These are phyloP conservation scores for Echria macrotheca DNA, from an alignment of 495 filamentous ascomycete species.

Conservation along the genomic window DNA sequence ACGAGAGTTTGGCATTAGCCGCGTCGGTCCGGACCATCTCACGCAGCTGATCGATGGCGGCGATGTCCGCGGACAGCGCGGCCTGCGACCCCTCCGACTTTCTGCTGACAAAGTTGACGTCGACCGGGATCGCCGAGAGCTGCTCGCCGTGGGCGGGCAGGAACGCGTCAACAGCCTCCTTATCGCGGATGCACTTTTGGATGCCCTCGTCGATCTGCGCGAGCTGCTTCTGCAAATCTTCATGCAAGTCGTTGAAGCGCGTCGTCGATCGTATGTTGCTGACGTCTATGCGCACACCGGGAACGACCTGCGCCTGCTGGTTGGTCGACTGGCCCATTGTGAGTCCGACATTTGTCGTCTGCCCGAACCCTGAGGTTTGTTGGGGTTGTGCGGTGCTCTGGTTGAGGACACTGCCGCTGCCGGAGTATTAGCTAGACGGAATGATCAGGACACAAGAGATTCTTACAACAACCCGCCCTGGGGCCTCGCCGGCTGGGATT, in stretches of 20 bases:
- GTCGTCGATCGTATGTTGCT: constrained; percentile 76
- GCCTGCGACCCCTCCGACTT: constrained; percentile 70
- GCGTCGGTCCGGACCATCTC: constrained; percentile 60
- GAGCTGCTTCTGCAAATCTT: constrained; percentile 73
- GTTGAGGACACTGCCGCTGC: constrained; percentile 19
- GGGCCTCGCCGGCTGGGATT: background rate
- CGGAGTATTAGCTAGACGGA: too few relatives aligned
- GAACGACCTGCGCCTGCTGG: constrained; percentile 47
- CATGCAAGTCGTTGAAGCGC: constrained; percentile 81
- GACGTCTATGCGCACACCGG: constrained; percentile 72
- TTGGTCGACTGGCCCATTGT: constrained; percentile 42
- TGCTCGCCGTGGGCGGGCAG: constrained; percentile 60
- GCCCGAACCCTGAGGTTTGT: constrained; percentile 24
- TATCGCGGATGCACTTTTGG: constrained; percentile 56
- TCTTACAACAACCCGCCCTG: constrained; percentile 49
- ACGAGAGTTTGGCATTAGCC: constrained; percentile 64
- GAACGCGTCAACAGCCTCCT: constrained; percentile 53
- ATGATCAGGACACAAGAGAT: too few relatives aligned
- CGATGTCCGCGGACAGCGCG: constrained; percentile 65
- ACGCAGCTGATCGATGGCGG: constrained; percentile 62
- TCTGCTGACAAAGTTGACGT: constrained; percentile 66
- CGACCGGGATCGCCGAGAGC: constrained; percentile 60
- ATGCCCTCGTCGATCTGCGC: constrained; percentile 69
- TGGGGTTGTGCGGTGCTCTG: constrained; percentile 30
- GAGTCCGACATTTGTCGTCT: constrained; percentile 36